Evolutionary conservation across 257 asterid genomes (phyloP).

Genomic region (Solanum corneliomulleri): DNA sequence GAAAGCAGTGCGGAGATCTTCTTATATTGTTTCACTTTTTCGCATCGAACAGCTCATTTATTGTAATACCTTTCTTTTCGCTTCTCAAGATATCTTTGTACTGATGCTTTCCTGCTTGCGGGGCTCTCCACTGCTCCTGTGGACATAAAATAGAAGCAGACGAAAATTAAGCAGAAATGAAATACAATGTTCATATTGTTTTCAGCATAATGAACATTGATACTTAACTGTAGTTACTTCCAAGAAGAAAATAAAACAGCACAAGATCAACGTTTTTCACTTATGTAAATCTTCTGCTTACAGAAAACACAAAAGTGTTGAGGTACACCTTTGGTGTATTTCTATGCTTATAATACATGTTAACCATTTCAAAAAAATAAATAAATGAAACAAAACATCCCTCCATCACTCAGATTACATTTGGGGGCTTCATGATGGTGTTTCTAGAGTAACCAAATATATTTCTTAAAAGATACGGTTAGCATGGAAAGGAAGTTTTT

Average conservation of each 20-base stretch:
- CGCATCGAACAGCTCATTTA: neutral
- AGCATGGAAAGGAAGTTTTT: neutral
- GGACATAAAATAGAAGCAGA: neutral
- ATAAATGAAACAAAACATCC: too few relatives aligned
- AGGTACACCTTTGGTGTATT: too few relatives aligned
- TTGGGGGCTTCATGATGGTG: neutral
- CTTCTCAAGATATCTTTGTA: conserved; percentile 89
- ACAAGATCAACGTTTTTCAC: neutral
- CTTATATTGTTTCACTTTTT: conserved; percentile 1
- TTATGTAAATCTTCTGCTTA: neutral
- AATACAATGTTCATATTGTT: neutral
- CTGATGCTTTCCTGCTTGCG: conserved; percentile 70
- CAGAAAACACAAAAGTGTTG: neutral
- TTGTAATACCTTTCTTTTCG: conserved; percentile 77
- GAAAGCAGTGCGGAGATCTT: neutral
- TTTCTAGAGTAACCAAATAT: neutral
- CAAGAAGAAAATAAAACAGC: neutral
- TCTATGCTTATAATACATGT: too few relatives aligned
- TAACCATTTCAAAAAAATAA: too few relatives aligned
- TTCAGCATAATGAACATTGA: neutral
- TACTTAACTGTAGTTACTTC: neutral
- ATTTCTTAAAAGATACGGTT: neutral
- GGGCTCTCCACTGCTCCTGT: conserved; percentile 46
- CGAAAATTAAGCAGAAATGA: neutral
- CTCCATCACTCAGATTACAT: neutral